A percentile compares a stretch with the other conserved stretches of the same genome.
These are phyloP conservation scores for Penicillium sp. DNA, from an alignment of 2,329 filamentous ascomycete species.

Conservation along the genomic window DNA sequence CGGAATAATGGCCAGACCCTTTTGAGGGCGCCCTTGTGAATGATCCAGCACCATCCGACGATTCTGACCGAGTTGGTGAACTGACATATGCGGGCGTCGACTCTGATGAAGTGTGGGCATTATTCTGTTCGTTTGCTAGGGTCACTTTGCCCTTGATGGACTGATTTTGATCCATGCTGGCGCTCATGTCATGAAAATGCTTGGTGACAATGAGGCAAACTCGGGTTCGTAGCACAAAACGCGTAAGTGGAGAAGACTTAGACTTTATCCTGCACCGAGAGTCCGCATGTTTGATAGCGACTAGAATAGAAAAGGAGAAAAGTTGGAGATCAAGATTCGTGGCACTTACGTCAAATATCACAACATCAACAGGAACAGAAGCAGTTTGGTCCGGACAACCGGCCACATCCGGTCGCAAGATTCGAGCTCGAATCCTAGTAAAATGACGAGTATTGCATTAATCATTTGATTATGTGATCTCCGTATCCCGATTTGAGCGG, in stretches of 20 bases:
- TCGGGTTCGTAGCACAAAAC: background rate
- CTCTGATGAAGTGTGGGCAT: background rate
- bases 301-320: background rate
- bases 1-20: background rate
- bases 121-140: background rate
- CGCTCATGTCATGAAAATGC: background rate
- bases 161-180: slow-evolving; percentile 2
- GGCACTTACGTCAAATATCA: slow-evolving; percentile 23
- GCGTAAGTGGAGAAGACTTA: background rate
- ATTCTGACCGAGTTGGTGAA: slow-evolving; percentile 3
- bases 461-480: slow-evolving; percentile 12
- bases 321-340: background rate
- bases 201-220: background rate
- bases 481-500: slow-evolving; percentile 6
- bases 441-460: background rate
- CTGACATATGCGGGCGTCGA: background rate
- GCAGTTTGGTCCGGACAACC: slow-evolving; percentile 6
- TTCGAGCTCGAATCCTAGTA: background rate
- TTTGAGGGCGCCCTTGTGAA: slow-evolving; percentile 13
- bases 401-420: background rate
- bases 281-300: background rate
- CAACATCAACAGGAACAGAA: background rate
- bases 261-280: background rate
- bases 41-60: slow-evolving; percentile 7
- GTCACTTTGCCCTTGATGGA: background rate